A percentile compares a stretch with the other conserved stretches of the same genome.
These are phyloP conservation scores for Paramecium tetraurelia DNA, from an alignment of 73 alveolate genomes.

Conservation along the genomic window DNA sequence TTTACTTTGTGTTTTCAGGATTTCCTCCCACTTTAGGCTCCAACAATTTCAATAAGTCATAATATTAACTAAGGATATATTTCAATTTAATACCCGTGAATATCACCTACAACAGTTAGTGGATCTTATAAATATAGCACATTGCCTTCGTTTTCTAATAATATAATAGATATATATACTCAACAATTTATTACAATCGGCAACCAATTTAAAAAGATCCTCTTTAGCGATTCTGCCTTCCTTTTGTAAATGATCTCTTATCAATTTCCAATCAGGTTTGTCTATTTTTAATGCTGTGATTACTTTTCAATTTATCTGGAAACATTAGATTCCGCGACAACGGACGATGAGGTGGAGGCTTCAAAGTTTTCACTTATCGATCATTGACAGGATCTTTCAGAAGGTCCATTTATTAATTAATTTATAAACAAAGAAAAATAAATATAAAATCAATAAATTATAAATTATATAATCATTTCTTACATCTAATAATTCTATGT, in stretches of 20 bases:
- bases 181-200: slow-evolving; percentile 53
- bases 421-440: background rate
- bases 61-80: slow-evolving; percentile 80
- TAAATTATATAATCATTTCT: background rate
- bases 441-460: background rate
- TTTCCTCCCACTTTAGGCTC: slow-evolving; percentile 86
- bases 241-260: slow-evolving; percentile 47
- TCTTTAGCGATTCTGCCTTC: slow-evolving; percentile 60
- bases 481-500: background rate
- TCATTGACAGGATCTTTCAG: slow-evolving; percentile 55
- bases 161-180: background rate
- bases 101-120: slow-evolving; percentile 94
- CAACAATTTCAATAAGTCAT: slow-evolving; percentile 87
- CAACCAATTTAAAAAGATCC: slow-evolving; percentile 45
- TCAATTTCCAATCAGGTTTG: slow-evolving; percentile 60
- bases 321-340: slow-evolving; percentile 47
- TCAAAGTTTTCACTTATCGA: slow-evolving; percentile 52
- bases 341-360: slow-evolving; percentile 64
- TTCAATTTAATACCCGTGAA: slow-evolving; percentile 64
- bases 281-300: background rate
- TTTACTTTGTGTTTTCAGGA: slow-evolving; percentile 83
- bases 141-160: slow-evolving; percentile 88
- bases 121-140: slow-evolving; percentile 84
- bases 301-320: slow-evolving; percentile 47
- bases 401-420: slow-evolving; percentile 42